Base-by-base conservation (phyloP, 2,329 filamentous ascomycete species). In the Fusarium tricinctum region DNA sequence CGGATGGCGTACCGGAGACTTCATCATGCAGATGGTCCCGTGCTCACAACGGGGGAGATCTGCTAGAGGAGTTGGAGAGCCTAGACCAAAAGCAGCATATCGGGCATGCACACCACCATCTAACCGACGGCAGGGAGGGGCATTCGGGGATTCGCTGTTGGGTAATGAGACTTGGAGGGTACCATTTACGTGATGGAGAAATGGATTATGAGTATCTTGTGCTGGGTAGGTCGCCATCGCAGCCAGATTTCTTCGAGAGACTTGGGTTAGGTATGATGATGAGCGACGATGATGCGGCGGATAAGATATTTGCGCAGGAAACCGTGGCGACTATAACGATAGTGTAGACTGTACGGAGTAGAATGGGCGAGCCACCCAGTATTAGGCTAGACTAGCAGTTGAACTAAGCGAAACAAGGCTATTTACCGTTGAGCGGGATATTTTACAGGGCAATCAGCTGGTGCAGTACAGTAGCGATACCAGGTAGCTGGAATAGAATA, bases 101-200 rank as follows among this genome's bases (percentile, higher is more conserved):
- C 22, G 26, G 30, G n/a, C 51, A 38, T 20, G 32, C 35, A 49
- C 43, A 35, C 19, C 43, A 35, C 19, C 14, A 47, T 9, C 33
- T 32, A 42, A 46, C 48, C 30, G 48, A 54, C 39, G 13, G 42
- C 32, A 40, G n/a, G 22, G 9, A 19, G 22, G 19, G 23, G 14
- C 9, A 45, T 20, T 8, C 28, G 35, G 33, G 49, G 14, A 61
- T 68, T 30, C 46, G 19, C 4, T 71, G 69, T 19, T 71, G 69
- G 69, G 53, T 58, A 9, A 28, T 71, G 46, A 63, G 54, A 44
- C 44, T 71, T 6, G 69, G 69, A 6, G 39, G 51, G 17, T 71
- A 66, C 46, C 8, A 22, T 42, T 7, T 44, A 26, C 12, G 40
- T 23, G 23, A 22, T 30, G 35, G 23, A 44, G 4, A 48, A 6